Conservation (phyloP, 352 stramenopile species). For the Globisporangium splendens region DNA sequence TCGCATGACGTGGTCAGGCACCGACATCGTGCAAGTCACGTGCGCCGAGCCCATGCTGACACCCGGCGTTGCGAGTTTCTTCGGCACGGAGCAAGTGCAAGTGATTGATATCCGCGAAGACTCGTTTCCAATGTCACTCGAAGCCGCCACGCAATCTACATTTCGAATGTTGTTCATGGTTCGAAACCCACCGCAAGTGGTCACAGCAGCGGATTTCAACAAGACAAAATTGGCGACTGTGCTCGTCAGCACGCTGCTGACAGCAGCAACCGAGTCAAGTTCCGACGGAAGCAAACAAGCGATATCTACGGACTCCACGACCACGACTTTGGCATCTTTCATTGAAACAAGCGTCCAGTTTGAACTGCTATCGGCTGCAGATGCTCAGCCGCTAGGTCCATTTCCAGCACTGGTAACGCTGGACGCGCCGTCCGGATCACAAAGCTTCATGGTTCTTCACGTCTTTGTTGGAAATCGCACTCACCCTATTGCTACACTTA, state of each 20-base stretch:
- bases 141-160: constrained; percentile 14
- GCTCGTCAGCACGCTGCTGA: constrained; percentile 9
- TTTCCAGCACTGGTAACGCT: constrained; percentile 14
- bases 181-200: constrained; percentile 12
- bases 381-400: constrained; percentile 20
- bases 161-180: constrained; percentile 26
- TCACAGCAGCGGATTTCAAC: constrained; percentile 5
- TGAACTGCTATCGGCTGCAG: constrained; percentile 10
- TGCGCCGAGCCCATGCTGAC: constrained; percentile 22
- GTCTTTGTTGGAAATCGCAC: no score
- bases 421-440: constrained; percentile 1
- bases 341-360: constrained; percentile 5
- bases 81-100: constrained; percentile 16
- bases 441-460: constrained; percentile 33
- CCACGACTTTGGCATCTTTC: constrained; percentile 1
- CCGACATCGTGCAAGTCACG: constrained; percentile 27
- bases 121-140: constrained; percentile 13
- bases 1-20: constrained; percentile 22
- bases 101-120: constrained; percentile 23
- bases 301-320: background rate
- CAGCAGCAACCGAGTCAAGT: background rate
- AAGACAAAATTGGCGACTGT: constrained; percentile 15
- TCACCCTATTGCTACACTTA: no score
- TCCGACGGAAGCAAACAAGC: background rate
- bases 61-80: constrained; percentile 21